phyloP scores from a whole-genome alignment of 2,329 filamentous ascomycete genomes.

The Colletotrichum incanum region DNA sequence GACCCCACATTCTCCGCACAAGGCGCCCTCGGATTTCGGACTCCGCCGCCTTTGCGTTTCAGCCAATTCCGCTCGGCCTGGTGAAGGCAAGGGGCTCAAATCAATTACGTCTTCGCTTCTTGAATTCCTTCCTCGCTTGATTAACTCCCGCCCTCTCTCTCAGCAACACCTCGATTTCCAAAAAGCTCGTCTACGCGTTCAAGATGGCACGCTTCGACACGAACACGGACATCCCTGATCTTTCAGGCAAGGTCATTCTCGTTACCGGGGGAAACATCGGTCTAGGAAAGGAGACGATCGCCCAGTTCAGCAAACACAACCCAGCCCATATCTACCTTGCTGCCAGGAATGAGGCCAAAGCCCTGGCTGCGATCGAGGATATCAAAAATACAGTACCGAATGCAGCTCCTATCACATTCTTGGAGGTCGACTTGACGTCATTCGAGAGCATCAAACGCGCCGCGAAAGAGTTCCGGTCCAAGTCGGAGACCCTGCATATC shows the following conservation, averaged over 20 bases:
- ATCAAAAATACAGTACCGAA: constrained; percentile 50
- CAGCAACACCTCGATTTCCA: background rate
- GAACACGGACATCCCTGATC: constrained; percentile 39
- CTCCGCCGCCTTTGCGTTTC: constrained; percentile 21
- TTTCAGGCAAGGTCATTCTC: constrained; percentile 51
- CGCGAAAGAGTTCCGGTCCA: constrained; percentile 54
- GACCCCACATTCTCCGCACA: constrained; percentile 6
- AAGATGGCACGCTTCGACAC: constrained; percentile 33
- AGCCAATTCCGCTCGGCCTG: constrained; percentile 1
- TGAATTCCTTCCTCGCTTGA: background rate
- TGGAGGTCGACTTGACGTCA: constrained; percentile 62
- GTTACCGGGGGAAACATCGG: constrained; percentile 48
- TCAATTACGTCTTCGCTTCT: constrained; percentile 8
- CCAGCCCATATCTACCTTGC: constrained; percentile 42
- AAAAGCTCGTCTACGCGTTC: background rate
- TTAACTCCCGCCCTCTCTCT: background rate
- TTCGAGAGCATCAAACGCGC: constrained; percentile 60
- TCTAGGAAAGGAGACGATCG: constrained; percentile 45
- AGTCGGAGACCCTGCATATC: constrained; percentile 58
- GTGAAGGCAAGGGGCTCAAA: background rate
- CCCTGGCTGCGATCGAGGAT: constrained; percentile 55
- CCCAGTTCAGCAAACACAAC: constrained; percentile 40
- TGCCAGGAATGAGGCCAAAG: constrained; percentile 46
- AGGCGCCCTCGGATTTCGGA: constrained; percentile 7
- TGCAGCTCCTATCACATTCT: constrained; percentile 47